Evolutionary conservation across 306 rosid species (phyloP), one percentile per base, ranked within the genome.

Genomic region (Rosa lucieae): DNA sequence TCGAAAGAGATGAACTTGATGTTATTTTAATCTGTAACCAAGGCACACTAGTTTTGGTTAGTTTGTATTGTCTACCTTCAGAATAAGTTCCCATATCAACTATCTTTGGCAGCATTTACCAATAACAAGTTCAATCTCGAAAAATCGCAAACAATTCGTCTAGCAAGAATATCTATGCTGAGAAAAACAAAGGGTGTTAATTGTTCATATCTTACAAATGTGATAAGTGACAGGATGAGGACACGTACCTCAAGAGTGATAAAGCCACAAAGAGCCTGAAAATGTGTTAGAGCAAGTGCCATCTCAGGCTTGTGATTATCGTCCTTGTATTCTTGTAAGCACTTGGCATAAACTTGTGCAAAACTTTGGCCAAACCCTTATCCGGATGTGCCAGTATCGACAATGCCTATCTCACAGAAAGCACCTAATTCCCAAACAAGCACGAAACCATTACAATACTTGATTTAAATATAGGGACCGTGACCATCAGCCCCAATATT

Each of bases 371-470:
- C 87, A 91, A 79, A 10, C 91, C 94, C 90, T 91, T 95, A 74
- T 95, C 96, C 0, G 99, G 99, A 78, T 95, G 99, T 53, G 99
- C 99, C 86, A 91, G 99, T 32, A 95, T 95, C 12, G 99, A 95
- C 87, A 93, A 88, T 47, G 96, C 94, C 73, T 95, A 93, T 17
- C 81, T 88, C 79, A 93, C 97, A 39, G 99, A 95, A 12, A 95
- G 90, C 56, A 95, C 96, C 99, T 95, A 67, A 73, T 17, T 23
- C 56, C 53, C 52, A 70, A 76, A 59, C 75, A 11, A 44, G 8
- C 26, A 71, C n/a, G 77, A 13, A 37, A 42, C 78, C 49, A 46
- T 2, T 75, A 77, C 43, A 80, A 39, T 11, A 37, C 17, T 66
- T 26, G 8, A 32, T 13, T 11, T 15, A 11, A 39, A 15, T n/a